These are phyloP conservation scores for Alternaria postmessia DNA, from an alignment of 2,329 filamentous ascomycete species.

Conservation along the genomic window DNA sequence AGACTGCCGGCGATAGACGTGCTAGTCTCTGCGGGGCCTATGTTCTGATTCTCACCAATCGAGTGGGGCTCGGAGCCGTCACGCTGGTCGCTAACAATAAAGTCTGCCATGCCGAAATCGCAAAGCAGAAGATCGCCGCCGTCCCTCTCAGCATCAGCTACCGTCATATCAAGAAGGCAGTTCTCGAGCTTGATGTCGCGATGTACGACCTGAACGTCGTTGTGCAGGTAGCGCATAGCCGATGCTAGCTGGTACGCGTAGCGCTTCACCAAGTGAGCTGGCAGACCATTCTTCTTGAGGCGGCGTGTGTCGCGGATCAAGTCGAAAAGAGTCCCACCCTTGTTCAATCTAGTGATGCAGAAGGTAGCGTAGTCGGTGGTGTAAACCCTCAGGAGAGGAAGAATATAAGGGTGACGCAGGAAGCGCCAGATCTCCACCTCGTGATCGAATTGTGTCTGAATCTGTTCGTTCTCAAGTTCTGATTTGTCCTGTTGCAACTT, in stretches of 20 bases:
- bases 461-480: conserved; percentile 69
- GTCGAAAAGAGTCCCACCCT: conserved; percentile 71
- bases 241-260: conserved; percentile 70
- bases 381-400: conserved; percentile 70
- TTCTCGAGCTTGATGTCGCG: conserved; percentile 75
- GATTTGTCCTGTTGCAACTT: conserved; percentile 64
- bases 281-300: conserved; percentile 55
- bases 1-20: conserved; percentile 68
- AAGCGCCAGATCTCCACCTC: conserved; percentile 74
- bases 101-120: conserved; percentile 75
- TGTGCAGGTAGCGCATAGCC: conserved; percentile 71
- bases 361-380: conserved; percentile 74
- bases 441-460: conserved; percentile 73
- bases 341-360: conserved; percentile 71
- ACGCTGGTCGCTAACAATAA: conserved; percentile 65
- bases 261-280: conserved; percentile 62
- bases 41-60: conserved; percentile 50
- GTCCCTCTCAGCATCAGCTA: conserved; percentile 56
- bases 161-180: conserved; percentile 67
- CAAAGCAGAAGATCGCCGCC: conserved; percentile 68
- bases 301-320: conserved; percentile 64
- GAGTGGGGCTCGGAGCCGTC: conserved; percentile 60
- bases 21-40: conserved; percentile 64
- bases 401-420: conserved; percentile 67
- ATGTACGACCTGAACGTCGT: conserved; percentile 72